These are phyloP conservation scores for Pholiota microspora DNA, from an alignment of 768 basidiomycete genomes.

Conservation along the genomic window DNA sequence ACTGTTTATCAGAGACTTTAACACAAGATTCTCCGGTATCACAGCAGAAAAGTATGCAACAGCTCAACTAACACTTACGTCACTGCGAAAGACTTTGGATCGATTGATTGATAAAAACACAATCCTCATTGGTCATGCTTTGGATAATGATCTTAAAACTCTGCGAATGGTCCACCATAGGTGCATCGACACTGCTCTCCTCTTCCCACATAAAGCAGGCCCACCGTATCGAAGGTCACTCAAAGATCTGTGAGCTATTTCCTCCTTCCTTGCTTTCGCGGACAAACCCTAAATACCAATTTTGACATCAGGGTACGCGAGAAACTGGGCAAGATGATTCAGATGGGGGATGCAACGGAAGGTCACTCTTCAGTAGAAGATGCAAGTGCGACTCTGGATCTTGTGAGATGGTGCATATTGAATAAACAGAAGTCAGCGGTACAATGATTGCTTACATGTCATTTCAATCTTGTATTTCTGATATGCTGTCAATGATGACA, in stretches of 20 bases:
- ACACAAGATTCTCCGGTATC: slow-evolving; percentile 88
- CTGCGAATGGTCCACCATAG: slow-evolving; percentile 82
- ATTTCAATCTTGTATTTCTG: background rate
- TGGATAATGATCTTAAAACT: slow-evolving; percentile 94
- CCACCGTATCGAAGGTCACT: slow-evolving; percentile 81
- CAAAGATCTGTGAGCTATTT: slow-evolving; percentile 63
- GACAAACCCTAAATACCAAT: no score
- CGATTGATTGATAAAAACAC: slow-evolving; percentile 74
- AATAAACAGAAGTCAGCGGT: slow-evolving; percentile 45
- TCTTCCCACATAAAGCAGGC: slow-evolving; percentile 78
- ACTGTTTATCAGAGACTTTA: slow-evolving; percentile 66
- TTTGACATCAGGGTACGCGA: slow-evolving; percentile 66
- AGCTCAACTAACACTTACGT: slow-evolving; percentile 65
- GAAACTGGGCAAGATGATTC: slow-evolving; percentile 77
- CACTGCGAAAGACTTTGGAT: slow-evolving; percentile 68
- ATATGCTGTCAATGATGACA: background rate
- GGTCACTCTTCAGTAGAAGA: slow-evolving; percentile 94
- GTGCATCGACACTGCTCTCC: slow-evolving; percentile 82
- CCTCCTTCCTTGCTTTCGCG: slow-evolving; percentile 17
- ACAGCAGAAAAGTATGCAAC: slow-evolving; percentile 52
- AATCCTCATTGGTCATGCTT: slow-evolving; percentile 84
- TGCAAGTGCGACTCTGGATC: slow-evolving; percentile 82
- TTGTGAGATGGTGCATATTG: slow-evolving; percentile 79
- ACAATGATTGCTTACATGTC: slow-evolving; percentile 6
- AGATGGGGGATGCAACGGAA: slow-evolving; percentile 66